phyloP scores from a whole-genome alignment of 441 rosid species.

The Syzygium malaccense region DNA sequence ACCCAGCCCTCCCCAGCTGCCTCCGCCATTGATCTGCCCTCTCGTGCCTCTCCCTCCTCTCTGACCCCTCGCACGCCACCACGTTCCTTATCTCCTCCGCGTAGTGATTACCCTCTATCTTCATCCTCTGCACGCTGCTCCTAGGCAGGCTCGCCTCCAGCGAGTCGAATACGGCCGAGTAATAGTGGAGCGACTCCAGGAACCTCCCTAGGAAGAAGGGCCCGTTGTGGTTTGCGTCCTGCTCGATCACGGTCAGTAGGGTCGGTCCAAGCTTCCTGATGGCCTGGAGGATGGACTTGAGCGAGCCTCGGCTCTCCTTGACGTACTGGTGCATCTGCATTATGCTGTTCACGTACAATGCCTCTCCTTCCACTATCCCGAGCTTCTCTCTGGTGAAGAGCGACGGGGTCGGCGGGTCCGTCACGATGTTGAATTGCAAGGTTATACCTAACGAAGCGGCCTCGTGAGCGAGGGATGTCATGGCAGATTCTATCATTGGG shows the following conservation, averaged over 20 bases:
- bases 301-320: slow-evolving; percentile 58
- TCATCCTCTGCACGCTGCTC: slow-evolving; percentile 44
- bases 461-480: slow-evolving; percentile 29
- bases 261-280: slow-evolving; percentile 47
- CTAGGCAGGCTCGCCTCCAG: slow-evolving; percentile 52
- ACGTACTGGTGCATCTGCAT: slow-evolving; percentile 58
- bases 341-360: slow-evolving; percentile 41
- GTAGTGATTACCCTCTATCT: slow-evolving; percentile 45
- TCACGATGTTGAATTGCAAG: slow-evolving; percentile 24
- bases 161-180: slow-evolving; percentile 59
- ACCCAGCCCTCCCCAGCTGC: slow-evolving; percentile 60
- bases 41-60: slow-evolving; percentile 55
- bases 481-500: slow-evolving; percentile 22
- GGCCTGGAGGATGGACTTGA: slow-evolving; percentile 63
- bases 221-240: slow-evolving; percentile 68
- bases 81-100: slow-evolving; percentile 57
- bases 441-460: slow-evolving; percentile 31
- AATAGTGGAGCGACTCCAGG: slow-evolving; percentile 64
- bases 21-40: slow-evolving; percentile 70
- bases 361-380: slow-evolving; percentile 40
- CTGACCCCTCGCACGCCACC: slow-evolving; percentile 42
- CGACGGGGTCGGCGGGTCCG: slow-evolving; percentile 22
- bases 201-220: slow-evolving; percentile 68
- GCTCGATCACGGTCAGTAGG: slow-evolving; percentile 48
- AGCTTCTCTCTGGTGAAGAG: slow-evolving; percentile 41